phyloP scores from a whole-genome alignment of 163 green algal species.

The Prototheca stagnorum region DNA sequence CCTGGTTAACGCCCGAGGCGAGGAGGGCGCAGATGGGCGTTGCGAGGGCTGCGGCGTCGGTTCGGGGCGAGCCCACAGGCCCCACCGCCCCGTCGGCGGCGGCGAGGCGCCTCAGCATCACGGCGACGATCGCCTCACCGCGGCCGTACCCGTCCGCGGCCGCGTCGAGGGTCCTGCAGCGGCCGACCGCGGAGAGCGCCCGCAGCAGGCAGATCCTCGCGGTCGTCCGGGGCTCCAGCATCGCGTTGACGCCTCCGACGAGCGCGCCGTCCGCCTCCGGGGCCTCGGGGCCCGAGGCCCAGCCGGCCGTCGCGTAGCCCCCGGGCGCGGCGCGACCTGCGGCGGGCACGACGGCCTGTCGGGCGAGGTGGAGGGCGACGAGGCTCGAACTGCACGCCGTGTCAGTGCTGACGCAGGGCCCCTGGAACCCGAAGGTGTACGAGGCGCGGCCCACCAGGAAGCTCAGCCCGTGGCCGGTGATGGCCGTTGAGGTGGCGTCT shows the following conservation, averaged over 20 bases:
- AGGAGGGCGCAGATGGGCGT: too few relatives aligned
- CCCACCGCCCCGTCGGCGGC: too few relatives aligned
- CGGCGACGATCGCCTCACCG: constrained; percentile 22
- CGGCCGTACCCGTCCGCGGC: constrained; percentile 39
- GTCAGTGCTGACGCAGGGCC: constrained; percentile 60
- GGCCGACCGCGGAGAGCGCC: constrained; percentile 23
- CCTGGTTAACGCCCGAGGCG: constrained; percentile 62
- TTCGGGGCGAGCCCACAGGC: too few relatives aligned
- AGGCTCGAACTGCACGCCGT: constrained; percentile 64
- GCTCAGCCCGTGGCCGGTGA: constrained; percentile 41
- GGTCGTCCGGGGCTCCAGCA: constrained; percentile 11
- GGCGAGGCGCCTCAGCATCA: constrained; percentile 18
- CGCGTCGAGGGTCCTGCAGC: constrained; percentile 37
- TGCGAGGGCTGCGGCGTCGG: too few relatives aligned
- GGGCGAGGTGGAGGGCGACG: constrained; percentile 40
- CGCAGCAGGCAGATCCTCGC: constrained; percentile 32
- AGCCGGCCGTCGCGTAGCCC: too few relatives aligned
- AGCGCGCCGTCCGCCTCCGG: too few relatives aligned
- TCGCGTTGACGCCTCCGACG: constrained; percentile 10
- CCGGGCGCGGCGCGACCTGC: neutral
- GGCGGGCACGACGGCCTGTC: constrained; percentile 7
- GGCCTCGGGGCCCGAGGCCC: too few relatives aligned
- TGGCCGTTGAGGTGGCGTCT: constrained; percentile 6
- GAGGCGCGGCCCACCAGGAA: constrained; percentile 49
- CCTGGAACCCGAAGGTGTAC: constrained; percentile 48